Percentiles rank a stretch among this genome's conserved stretches.
Evolutionary conservation across 768 basidiomycete genomes (phyloP).

Genomic region (Hebeloma cylindrosporum): DNA sequence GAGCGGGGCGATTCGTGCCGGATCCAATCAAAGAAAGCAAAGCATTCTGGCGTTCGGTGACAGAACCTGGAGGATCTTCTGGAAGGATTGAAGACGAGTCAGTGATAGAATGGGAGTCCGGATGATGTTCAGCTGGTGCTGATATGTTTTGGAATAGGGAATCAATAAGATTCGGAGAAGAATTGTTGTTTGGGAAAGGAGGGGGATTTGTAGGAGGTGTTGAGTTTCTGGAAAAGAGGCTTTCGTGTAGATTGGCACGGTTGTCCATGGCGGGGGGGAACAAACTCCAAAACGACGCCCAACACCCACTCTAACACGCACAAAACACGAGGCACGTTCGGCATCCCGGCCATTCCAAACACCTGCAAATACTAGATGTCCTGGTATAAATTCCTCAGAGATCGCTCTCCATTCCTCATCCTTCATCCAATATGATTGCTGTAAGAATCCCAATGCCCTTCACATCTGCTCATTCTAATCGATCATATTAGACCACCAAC

Average conservation of each 20-base stretch:
- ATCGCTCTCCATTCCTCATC: slow-evolving; percentile 6
- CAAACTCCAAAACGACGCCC: slow-evolving; percentile 8
- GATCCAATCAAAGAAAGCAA: slow-evolving; percentile 63
- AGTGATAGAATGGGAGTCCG: too few species aligned
- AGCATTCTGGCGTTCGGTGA: slow-evolving; percentile 72
- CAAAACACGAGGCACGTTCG: slow-evolving; percentile 42
- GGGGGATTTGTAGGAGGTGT: slow-evolving; percentile 45
- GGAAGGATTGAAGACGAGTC: too few species aligned
- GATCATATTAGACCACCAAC: slow-evolving; percentile 30
- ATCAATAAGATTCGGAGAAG: slow-evolving; percentile 63
- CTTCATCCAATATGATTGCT: background rate
- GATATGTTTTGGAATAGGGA: slow-evolving; percentile 63
- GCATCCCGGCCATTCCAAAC: slow-evolving; percentile 30
- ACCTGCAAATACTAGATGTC: slow-evolving; percentile 20
- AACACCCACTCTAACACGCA: slow-evolving; percentile 37
- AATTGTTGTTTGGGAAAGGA: slow-evolving; percentile 38
- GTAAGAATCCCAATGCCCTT: background rate
- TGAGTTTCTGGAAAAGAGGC: slow-evolving; percentile 53
- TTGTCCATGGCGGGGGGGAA: slow-evolving; percentile 36
- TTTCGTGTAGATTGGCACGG: slow-evolving; percentile 43
- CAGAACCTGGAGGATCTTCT: slow-evolving; percentile 33
- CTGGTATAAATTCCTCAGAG: slow-evolving; percentile 10
- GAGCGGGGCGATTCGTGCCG: slow-evolving; percentile 27
- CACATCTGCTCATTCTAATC: slow-evolving; percentile 9
- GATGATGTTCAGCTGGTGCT: too few species aligned